Base-by-base conservation (phyloP, 352 stramenopile species). In the Globisporangium irregulare region DNA sequence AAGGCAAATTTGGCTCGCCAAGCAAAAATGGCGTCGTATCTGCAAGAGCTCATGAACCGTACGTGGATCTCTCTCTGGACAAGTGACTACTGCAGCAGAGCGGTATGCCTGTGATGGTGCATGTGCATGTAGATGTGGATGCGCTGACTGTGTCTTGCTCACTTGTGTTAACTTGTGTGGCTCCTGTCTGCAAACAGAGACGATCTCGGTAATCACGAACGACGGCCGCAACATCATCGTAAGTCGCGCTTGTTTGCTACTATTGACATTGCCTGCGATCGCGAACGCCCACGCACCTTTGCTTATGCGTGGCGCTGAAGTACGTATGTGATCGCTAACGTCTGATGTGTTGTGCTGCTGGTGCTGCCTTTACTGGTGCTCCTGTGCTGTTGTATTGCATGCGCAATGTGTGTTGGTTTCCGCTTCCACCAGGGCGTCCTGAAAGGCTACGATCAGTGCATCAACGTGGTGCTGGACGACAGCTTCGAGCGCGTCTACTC, bases 401-500 rank as follows among this genome's bases (percentile, higher is more conserved):
- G 43, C 18, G 6, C 43, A 51, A 51, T 43, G 27, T 51, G 43
- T 51, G 43, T 51, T 51, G 43, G 6, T 22, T 22, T 51, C 43
- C 43, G 22, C 18, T 10, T 51, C 9, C 1, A 10, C 3, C 7
- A 96, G 87, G 90, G 90, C 22, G 82, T 91, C 54, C 76, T 97
- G 15, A 94, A 94, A 69, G 95, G 95, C 27, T 98, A 95, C 75
- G 95, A 98, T 76, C 90, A 98, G 77, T 92, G 85, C 48, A 96
- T 96, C 69, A 98, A 98, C 77, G 72, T 98, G 36, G 84, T 98
- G 53, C 72, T 98, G 62, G 84, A 97, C 74, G 87, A 98, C 74
- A 97, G 89, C 80, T 96, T 97, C 64, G 94, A 98, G 81, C 89
- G 94, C 69, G 89, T 98, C 6, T 98, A 95, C 79, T 97, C 91